phyloP scores from a whole-genome alignment of 495 filamentous ascomycete genomes.

The Neurospora sp. region DNA sequence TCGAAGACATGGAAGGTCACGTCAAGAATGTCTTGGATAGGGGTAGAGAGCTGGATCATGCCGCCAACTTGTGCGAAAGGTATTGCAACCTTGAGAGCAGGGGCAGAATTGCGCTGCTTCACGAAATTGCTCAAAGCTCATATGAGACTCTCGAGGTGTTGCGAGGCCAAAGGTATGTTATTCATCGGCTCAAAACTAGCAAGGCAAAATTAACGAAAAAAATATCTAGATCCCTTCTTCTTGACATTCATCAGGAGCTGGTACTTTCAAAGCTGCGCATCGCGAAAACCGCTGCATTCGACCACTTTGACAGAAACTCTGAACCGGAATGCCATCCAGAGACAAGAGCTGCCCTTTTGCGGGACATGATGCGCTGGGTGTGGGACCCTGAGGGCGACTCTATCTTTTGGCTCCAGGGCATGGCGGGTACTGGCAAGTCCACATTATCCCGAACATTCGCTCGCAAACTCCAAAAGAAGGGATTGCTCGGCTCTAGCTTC shows the following conservation, averaged over 20 bases:
- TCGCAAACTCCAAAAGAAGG: slow-evolving; percentile 3
- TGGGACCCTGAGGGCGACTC: slow-evolving; percentile 5
- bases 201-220: background rate
- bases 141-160: background rate
- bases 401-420: slow-evolving; percentile 38
- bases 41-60: background rate
- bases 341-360: slow-evolving; percentile 21
- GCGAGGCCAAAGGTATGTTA: background rate
- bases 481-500: slow-evolving; percentile 30
- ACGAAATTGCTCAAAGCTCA: background rate
- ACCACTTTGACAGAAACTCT: slow-evolving; percentile 22
- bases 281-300: slow-evolving; percentile 15
- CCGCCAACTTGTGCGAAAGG: background rate
- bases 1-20: background rate
- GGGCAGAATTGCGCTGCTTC: background rate
- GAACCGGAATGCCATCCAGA: slow-evolving; percentile 15
- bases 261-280: slow-evolving; percentile 5
- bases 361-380: slow-evolving; percentile 12
- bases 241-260: background rate
- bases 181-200: background rate
- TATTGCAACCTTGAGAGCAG: background rate
- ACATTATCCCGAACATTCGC: slow-evolving; percentile 35
- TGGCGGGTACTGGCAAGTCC: slow-evolving; percentile 39
- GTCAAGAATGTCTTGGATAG: background rate
- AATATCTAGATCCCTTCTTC: background rate